A percentile compares a stretch with the other conserved stretches of the same genome.
Evolutionary conservation across 2,329 filamentous ascomycete species (phyloP).

Genomic region (Colletotrichum simmondsii): DNA sequence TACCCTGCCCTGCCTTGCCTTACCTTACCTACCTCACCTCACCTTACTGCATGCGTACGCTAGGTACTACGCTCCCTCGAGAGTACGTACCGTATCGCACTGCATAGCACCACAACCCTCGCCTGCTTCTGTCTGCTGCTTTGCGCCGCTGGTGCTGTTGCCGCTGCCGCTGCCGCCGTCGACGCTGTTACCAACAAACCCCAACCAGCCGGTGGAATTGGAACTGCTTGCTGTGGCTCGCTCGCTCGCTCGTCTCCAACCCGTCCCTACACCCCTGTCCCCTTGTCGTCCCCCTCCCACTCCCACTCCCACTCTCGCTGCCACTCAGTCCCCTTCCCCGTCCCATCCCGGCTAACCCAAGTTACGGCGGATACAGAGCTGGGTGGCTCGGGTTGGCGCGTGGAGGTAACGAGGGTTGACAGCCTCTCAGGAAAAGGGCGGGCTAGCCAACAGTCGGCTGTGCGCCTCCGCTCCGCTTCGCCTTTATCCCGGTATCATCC

Average conservation of each 20-base stretch:
- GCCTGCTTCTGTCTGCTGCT: background rate
- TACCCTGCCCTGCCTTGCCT: background rate
- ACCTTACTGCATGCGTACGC: conserved; percentile 9
- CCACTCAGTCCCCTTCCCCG: conserved; percentile 20
- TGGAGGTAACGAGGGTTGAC: conserved; percentile 30
- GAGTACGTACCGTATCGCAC: background rate
- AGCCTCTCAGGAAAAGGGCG: conserved; percentile 30
- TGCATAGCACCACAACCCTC: background rate
- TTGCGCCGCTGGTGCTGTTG: background rate
- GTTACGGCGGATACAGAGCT: conserved; percentile 29
- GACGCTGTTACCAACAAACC: conserved; percentile 16
- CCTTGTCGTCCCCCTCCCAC: conserved; percentile 13
- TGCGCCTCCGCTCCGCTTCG: conserved; percentile 34
- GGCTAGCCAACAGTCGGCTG: conserved; percentile 35
- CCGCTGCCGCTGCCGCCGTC: background rate
- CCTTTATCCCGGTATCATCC: conserved; percentile 36
- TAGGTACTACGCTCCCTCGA: background rate
- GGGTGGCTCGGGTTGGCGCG: conserved; percentile 28
- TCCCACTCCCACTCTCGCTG: background rate
- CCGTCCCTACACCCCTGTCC: conserved; percentile 12
- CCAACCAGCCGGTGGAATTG: conserved; percentile 22
- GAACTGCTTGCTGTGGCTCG: conserved; percentile 9
- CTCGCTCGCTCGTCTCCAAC: conserved; percentile 17
- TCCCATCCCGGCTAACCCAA: conserved; percentile 27
- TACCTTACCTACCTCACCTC: background rate